phyloP scores from a whole-genome alignment of 2,329 filamentous ascomycete genomes.

The Fusarium tjaetaba region DNA sequence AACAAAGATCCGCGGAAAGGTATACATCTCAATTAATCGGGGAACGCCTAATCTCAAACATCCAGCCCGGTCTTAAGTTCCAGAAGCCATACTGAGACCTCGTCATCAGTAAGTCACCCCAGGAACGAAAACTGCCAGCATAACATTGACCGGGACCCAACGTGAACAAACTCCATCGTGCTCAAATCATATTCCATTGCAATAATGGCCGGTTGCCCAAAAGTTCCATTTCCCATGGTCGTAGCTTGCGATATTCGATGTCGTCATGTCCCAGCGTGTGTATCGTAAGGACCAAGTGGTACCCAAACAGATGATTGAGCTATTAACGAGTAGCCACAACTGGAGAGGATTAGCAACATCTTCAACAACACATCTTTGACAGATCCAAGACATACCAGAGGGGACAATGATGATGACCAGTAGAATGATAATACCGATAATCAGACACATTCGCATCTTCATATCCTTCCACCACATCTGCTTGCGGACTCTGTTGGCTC shows the following conservation, averaged over 20 bases:
- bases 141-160: slow-evolving; percentile 43
- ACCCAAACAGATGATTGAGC: slow-evolving; percentile 37
- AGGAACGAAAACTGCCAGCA: slow-evolving; percentile 36
- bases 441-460: slow-evolving; percentile 99
- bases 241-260: slow-evolving; percentile 44
- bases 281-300: slow-evolving; percentile 41
- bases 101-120: slow-evolving; percentile 26
- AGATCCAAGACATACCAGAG: slow-evolving; percentile 68
- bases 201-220: slow-evolving; percentile 45
- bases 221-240: slow-evolving; percentile 44
- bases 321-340: slow-evolving; percentile 51
- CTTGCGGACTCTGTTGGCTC: slow-evolving; percentile 95
- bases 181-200: slow-evolving; percentile 47
- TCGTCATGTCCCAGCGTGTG: slow-evolving; percentile 39
- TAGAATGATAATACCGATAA: slow-evolving; percentile 89
- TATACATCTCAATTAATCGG: slow-evolving; percentile 56
- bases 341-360: slow-evolving; percentile 32
- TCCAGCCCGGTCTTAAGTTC: slow-evolving; percentile 43
- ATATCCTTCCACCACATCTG: slow-evolving; percentile 99
- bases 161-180: slow-evolving; percentile 51
- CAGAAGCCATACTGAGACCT: slow-evolving; percentile 30
- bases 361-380: neutral
- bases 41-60: slow-evolving; percentile 60
- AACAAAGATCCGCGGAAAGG: slow-evolving; percentile 31
- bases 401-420: slow-evolving; percentile 95